phyloP scores from a whole-genome alignment of 768 basidiomycete species.

The Coprinopsis strossmayeri region DNA sequence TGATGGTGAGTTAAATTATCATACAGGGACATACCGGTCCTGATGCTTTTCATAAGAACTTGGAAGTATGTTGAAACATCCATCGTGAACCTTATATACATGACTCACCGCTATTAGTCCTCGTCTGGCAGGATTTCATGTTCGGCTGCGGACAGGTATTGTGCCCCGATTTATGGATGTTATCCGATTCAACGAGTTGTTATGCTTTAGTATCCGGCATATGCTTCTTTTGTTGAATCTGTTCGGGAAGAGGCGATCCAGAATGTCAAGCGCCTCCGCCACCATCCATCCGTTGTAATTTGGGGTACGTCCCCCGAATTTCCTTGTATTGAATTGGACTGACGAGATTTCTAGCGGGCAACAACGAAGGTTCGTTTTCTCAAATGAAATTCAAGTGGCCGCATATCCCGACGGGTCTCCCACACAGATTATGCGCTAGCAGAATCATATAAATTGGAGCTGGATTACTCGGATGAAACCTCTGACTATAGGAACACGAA shows the following conservation, averaged over 20 bases:
- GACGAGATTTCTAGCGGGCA: slow-evolving; percentile 48
- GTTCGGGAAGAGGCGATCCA: slow-evolving; percentile 77
- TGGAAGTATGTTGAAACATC: slow-evolving; percentile 39
- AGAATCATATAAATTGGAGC: slow-evolving; percentile 67
- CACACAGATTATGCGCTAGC: slow-evolving; percentile 77
- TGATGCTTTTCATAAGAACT: slow-evolving; percentile 37
- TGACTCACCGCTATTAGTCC: slow-evolving; percentile 33
- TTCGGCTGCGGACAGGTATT: slow-evolving; percentile 90
- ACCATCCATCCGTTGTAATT: slow-evolving; percentile 87
- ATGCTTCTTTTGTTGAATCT: slow-evolving; percentile 69
- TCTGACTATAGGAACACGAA: slow-evolving; percentile 81
- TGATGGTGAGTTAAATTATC: slow-evolving; percentile 42
- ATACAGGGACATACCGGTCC: background rate
- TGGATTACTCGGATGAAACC: slow-evolving; percentile 81
- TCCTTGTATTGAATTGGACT: slow-evolving; percentile 1
- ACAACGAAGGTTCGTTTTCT: slow-evolving; percentile 57
- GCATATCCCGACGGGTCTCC: background rate
- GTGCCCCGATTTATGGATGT: slow-evolving; percentile 7
- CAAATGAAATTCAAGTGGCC: too few species aligned
- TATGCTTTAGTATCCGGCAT: slow-evolving; percentile 69
- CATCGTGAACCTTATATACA: background rate
- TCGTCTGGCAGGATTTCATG: slow-evolving; percentile 98
- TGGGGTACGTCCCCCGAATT: slow-evolving; percentile 46
- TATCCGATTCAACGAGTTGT: slow-evolving; percentile 3
- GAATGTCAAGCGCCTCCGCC: slow-evolving; percentile 75